phyloP scores from a whole-genome alignment of 495 filamentous ascomycete species.

The Hyaloscypha hepaticicola region DNA sequence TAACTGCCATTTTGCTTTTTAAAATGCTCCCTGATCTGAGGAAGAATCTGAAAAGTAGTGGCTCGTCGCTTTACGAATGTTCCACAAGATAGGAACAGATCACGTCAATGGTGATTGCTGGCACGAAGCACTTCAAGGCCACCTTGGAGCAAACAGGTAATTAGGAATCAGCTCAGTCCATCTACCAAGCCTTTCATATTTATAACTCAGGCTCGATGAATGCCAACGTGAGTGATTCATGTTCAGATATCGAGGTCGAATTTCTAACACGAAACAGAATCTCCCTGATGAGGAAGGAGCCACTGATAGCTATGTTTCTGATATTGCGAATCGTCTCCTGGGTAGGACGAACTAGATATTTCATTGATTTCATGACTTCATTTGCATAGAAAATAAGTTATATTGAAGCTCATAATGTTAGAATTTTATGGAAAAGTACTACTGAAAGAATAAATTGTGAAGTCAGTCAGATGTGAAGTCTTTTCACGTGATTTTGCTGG shows the following conservation, averaged over 20 bases:
- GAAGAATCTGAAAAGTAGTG: too few relatives aligned
- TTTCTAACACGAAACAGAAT: conserved; percentile 17
- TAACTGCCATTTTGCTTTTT: too few relatives aligned
- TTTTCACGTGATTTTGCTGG: too few relatives aligned
- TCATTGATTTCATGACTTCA: too few relatives aligned
- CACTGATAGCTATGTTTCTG: conserved; percentile 38
- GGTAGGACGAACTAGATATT: conserved; percentile 28
- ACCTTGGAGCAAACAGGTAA: conserved; percentile 38
- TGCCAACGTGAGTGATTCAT: conserved; percentile 7
- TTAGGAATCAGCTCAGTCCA: conserved; percentile 34
- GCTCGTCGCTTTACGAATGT: too few relatives aligned
- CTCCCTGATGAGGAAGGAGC: conserved; percentile 36
- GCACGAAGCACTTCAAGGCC: conserved; percentile 43
- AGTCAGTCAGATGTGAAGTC: too few relatives aligned
- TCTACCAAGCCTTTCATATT: conserved; percentile 34
- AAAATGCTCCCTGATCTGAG: too few relatives aligned
- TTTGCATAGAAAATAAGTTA: too few relatives aligned
- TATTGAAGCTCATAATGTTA: too few relatives aligned
- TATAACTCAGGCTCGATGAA: conserved; percentile 42
- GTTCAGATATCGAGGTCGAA: neutral
- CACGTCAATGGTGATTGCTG: conserved; percentile 37
- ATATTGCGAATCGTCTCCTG: conserved; percentile 42
- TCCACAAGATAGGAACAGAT: conserved; percentile 41
- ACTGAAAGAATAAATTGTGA: too few relatives aligned
- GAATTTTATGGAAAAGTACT: too few relatives aligned